phyloP scores from a whole-genome alignment of 1,284 basidiomycete genomes.

The Termitomyces sp. region DNA sequence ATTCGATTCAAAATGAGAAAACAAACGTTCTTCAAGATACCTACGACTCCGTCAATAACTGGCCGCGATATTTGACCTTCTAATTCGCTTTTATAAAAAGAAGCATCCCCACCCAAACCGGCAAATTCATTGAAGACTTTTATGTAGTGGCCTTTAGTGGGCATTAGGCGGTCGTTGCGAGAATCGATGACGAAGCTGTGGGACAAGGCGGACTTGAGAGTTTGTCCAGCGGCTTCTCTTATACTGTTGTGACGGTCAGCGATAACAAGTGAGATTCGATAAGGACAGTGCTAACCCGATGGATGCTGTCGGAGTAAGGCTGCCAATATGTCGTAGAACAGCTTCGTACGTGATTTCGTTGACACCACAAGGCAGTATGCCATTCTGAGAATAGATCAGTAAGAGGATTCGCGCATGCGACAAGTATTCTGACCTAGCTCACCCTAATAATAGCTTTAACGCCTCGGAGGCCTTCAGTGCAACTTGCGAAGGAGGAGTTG shows the following conservation, averaged over 20 bases:
- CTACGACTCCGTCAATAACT: slow-evolving; percentile 50
- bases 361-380: slow-evolving; percentile 40
- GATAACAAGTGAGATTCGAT: slow-evolving; percentile 3
- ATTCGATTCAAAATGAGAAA: not conserved
- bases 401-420: slow-evolving; percentile 12
- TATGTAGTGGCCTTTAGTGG: slow-evolving; percentile 58
- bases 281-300: slow-evolving; percentile 52
- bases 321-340: slow-evolving; percentile 68
- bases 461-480: slow-evolving; percentile 63
- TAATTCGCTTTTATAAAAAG: slow-evolving; percentile 69
- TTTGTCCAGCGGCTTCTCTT: slow-evolving; percentile 74
- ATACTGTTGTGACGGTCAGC: slow-evolving; percentile 50
- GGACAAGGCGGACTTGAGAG: slow-evolving; percentile 80
- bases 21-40: slow-evolving; percentile 22
- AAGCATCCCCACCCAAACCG: slow-evolving; percentile 69
- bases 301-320: slow-evolving; percentile 71
- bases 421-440: slow-evolving; percentile 35
- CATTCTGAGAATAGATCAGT: slow-evolving; percentile 34
- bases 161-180: slow-evolving; percentile 68
- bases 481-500: slow-evolving; percentile 65
- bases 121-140: slow-evolving; percentile 74
- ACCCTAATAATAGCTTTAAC: slow-evolving; percentile 64
- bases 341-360: slow-evolving; percentile 84
- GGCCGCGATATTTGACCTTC: slow-evolving; percentile 64
- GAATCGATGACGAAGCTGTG: slow-evolving; percentile 80